Conservation (phyloP, 148 eudicot species). For the Fagopyrum homotropicum region DNA sequence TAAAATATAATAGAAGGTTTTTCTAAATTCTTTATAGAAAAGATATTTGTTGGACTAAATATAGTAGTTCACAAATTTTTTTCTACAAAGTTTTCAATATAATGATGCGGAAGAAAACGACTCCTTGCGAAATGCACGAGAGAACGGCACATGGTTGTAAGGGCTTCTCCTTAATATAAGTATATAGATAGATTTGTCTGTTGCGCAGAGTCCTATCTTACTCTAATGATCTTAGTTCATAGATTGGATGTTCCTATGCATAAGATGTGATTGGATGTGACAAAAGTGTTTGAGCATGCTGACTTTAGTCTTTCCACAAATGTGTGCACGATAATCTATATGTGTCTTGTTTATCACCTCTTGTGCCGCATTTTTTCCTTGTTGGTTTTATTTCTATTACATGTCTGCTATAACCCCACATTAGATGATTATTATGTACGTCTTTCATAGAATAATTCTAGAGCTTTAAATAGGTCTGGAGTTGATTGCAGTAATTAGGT, state of each 20-base stretch:
- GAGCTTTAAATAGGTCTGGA: not conserved
- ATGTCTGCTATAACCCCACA: not conserved
- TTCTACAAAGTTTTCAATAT: too few species aligned
- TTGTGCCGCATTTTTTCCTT: not conserved
- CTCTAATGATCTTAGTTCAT: not conserved
- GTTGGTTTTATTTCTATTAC: too few species aligned
- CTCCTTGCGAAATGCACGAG: too few species aligned
- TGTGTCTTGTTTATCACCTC: not conserved
- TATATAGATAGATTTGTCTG: too few species aligned
- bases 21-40: too few species aligned
- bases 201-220: not conserved
- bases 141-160: too few species aligned
- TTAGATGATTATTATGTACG: not conserved
- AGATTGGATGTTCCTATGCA: not conserved
- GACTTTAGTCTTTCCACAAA: not conserved
- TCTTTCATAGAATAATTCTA: not conserved
- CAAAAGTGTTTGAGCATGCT: not conserved
- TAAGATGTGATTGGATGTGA: not conserved
- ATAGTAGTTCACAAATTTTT: too few species aligned
- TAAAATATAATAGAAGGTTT: too few species aligned
- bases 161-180: too few species aligned
- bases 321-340: not conserved
- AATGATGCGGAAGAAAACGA: too few species aligned
- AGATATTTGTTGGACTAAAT: too few species aligned
- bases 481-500: not conserved